Percentiles rank a stretch among this genome's conserved stretches.
Evolutionary conservation across 1,139 yeast genomes (phyloP).

Genomic region (Suhomyces bribrorum): DNA sequence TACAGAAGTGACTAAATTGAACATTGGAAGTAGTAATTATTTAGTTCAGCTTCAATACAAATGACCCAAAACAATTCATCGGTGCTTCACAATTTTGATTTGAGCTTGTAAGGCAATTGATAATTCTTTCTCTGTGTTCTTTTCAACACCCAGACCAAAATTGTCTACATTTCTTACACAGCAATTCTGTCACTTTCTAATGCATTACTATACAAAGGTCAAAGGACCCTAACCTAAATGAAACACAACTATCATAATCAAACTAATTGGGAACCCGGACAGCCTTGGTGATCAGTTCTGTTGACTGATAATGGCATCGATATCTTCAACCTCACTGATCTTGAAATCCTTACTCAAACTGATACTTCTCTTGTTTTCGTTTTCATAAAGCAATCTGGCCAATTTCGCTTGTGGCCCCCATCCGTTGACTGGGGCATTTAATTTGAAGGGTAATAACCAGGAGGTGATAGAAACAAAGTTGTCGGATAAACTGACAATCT

Average conservation of each 20-base stretch:
- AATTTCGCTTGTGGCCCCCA: slow-evolving; percentile 65
- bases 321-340: slow-evolving; percentile 61
- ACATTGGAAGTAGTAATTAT: too few species aligned
- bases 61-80: too few species aligned
- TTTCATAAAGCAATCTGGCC: slow-evolving; percentile 48
- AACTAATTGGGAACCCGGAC: too few species aligned
- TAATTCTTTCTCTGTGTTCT: too few species aligned
- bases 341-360: slow-evolving; percentile 67
- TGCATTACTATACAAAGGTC: background rate
- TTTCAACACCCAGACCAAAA: too few species aligned
- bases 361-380: slow-evolving; percentile 46
- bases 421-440: slow-evolving; percentile 70
- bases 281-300: slow-evolving; percentile 46
- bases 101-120: too few species aligned
- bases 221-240: background rate
- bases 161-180: background rate
- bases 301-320: slow-evolving; percentile 63
- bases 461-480: slow-evolving; percentile 57
- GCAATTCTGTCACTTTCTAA: too few species aligned
- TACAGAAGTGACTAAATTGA: too few species aligned
- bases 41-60: too few species aligned
- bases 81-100: too few species aligned
- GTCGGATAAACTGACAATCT: slow-evolving; percentile 62
- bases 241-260: background rate
- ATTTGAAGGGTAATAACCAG: slow-evolving; percentile 69